Evolutionary conservation across 2,329 filamentous ascomycete genomes (phyloP).

Genomic region (Sclerotinia spermophila): DNA sequence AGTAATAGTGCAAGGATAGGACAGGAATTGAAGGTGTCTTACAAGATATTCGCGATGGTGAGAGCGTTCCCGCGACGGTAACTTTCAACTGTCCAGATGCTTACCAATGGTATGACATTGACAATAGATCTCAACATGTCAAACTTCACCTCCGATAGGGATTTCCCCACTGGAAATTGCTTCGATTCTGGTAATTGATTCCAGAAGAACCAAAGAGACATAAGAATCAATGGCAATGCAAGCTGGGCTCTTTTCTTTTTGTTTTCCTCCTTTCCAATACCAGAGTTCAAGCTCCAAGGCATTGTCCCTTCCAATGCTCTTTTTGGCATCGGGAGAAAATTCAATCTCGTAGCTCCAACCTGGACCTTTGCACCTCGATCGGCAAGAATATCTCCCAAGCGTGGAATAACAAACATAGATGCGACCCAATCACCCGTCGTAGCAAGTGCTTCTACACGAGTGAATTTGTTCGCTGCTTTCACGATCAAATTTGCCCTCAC

Average conservation of each 20-base stretch:
- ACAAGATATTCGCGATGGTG: conserved; percentile 21
- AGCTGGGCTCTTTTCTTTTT: conserved; percentile 7
- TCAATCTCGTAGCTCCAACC: conserved; percentile 31
- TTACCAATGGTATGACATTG: conserved; percentile 21
- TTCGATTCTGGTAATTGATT: neutral
- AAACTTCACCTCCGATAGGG: neutral
- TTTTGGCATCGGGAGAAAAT: conserved; percentile 35
- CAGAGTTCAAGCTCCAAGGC: conserved; percentile 25
- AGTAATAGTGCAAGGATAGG: conserved; percentile 27
- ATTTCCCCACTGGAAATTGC: neutral
- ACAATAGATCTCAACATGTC: neutral
- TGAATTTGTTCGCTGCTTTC: conserved; percentile 28
- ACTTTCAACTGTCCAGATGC: conserved; percentile 33
- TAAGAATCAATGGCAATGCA: conserved; percentile 2
- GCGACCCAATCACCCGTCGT: conserved; percentile 23
- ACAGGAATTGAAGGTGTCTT: conserved; percentile 25
- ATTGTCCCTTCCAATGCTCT: conserved; percentile 29
- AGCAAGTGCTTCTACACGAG: conserved; percentile 27
- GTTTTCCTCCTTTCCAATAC: conserved; percentile 13
- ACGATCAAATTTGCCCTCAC: conserved; percentile 25
- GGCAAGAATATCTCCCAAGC: conserved; percentile 25
- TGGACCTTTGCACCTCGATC: conserved; percentile 26
- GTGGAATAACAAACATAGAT: conserved; percentile 24
- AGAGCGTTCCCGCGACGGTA: conserved; percentile 30
- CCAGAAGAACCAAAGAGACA: conserved; percentile 2